Base-by-base conservation (phyloP, 2,329 filamentous ascomycete genomes). In the Aspergillus ruber region DNA sequence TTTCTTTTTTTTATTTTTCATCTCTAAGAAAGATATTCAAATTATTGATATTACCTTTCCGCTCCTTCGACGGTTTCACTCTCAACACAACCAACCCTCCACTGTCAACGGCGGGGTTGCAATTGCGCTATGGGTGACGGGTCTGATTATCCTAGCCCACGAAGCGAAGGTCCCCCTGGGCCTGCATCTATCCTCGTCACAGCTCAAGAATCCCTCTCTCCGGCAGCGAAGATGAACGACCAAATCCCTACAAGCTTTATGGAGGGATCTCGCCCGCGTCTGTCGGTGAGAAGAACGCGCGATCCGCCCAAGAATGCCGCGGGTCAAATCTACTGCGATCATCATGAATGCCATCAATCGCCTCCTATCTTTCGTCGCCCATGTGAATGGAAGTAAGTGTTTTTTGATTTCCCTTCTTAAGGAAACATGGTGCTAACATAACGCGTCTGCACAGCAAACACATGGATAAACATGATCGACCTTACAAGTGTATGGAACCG, bases 391-490 rank as follows among this genome's bases (percentile, higher is more conserved):
- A 94, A 86, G 89, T 93, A 74, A 80, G 87, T 79, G 25, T 25
- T n/a, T 48, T 9, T 47, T 27, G 20, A 40, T 35, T 23, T 44
- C 47, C 68, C 56, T 68, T 52, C 8, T 46, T 10, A 27, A 29
- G 39, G 27, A 45, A 44, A 33, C 7, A 18, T 6, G 17, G 43
- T 50, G 48, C 56, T 61, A 60, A 67, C 52, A 36, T 41, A 17
- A 45, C 25, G 51, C 41, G 47, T 50, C 32, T 45, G 6, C 4
- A 51, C 55, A 95, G 89, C 65, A 96, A 97, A 73, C 91, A 97
- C 66, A 96, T 96, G 90, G 91, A 97, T 72, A 95, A 95, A 67
- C 91, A 97, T 66, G 90, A 95, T 58, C 80, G 91, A 10, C 91
- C 91, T 1, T 97, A 96, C 65, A 87, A 90, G 60, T 97, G 91